Evolutionary conservation across 352 stramenopile species (phyloP).

Genomic region (Thraustochytrium sp.): DNA sequence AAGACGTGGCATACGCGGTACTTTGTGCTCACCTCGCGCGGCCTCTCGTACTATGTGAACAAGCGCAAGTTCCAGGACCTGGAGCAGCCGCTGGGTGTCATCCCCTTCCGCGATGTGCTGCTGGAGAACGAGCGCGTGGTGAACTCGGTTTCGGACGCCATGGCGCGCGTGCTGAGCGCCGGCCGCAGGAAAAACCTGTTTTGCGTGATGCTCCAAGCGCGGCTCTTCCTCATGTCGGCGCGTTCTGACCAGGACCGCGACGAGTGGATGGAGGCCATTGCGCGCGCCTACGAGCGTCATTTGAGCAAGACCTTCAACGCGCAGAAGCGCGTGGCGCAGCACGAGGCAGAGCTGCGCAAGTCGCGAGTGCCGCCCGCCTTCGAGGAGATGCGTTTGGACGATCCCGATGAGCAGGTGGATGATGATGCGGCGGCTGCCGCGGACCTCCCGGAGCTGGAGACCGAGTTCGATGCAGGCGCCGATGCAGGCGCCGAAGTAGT

Average conservation of each 20-base stretch:
- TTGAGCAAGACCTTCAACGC: slow-evolving; percentile 3
- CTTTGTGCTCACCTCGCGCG: slow-evolving; percentile 18
- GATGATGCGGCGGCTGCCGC: background rate
- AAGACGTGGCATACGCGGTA: slow-evolving; percentile 33
- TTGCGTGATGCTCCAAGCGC: background rate
- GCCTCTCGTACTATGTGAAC: slow-evolving; percentile 6
- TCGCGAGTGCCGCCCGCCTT: background rate
- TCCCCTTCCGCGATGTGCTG: background rate
- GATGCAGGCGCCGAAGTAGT: background rate
- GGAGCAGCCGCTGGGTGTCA: slow-evolving; percentile 7
- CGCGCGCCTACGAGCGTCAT: background rate
- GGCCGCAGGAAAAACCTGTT: slow-evolving; percentile 6
- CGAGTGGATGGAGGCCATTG: background rate
- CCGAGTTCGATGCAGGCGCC: background rate
- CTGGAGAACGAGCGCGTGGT: background rate
- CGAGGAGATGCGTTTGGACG: no score
- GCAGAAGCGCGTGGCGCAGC: background rate
- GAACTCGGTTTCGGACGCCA: slow-evolving; percentile 1
- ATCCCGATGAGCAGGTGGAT: background rate
- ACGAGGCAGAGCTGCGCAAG: background rate
- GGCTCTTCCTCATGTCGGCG: slow-evolving; percentile 7
- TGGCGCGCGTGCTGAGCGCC: background rate
- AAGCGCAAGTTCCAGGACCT: background rate
- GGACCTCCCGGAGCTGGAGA: background rate
- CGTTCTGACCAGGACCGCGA: background rate